Evolutionary conservation across 2,329 filamentous ascomycete genomes (phyloP).

Genomic region (Neobulgaria alba): DNA sequence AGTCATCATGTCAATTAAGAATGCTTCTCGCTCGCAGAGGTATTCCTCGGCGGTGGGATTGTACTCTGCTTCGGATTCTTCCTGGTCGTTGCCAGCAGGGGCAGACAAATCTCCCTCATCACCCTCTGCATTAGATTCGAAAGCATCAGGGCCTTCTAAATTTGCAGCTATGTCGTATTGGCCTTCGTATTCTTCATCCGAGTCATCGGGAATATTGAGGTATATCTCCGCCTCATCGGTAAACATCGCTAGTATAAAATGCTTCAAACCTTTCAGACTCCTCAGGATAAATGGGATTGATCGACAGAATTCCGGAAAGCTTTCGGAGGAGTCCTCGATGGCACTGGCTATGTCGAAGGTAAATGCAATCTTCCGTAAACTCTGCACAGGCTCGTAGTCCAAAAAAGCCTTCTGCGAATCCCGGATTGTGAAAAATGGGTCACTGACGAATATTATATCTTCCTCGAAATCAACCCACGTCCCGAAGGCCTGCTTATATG

Average conservation of each 20-base stretch:
- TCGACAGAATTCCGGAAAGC: conserved; percentile 1
- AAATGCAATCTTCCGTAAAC: conserved; percentile 9
- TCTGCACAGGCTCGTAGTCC: conserved; percentile 4
- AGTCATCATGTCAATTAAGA: neutral
- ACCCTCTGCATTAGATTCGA: neutral
- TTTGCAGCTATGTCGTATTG: neutral
- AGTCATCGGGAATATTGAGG: neutral
- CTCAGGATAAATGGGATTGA: conserved; percentile 2
- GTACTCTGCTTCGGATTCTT: neutral
- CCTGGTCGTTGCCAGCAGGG: neutral
- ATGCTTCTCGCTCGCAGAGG: neutral
- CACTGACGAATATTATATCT: conserved; percentile 16
- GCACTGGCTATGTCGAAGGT: neutral
- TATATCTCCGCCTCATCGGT: conserved; percentile 2
- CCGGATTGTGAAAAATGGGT: conserved; percentile 9
- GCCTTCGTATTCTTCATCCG: neutral
- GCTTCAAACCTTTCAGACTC: conserved; percentile 2
- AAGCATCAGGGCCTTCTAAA: neutral
- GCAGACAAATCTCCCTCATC: neutral
- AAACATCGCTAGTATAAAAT: conserved; percentile 6
- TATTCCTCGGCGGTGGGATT: conserved; percentile 1
- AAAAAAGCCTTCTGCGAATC: conserved; percentile 5
- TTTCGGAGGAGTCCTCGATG: neutral
- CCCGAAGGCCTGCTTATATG: conserved; percentile 9
- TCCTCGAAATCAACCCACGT: conserved; percentile 10